Base-by-base conservation (phyloP, 345 rosid species). In the Aquilaria malaccensis region DNA sequence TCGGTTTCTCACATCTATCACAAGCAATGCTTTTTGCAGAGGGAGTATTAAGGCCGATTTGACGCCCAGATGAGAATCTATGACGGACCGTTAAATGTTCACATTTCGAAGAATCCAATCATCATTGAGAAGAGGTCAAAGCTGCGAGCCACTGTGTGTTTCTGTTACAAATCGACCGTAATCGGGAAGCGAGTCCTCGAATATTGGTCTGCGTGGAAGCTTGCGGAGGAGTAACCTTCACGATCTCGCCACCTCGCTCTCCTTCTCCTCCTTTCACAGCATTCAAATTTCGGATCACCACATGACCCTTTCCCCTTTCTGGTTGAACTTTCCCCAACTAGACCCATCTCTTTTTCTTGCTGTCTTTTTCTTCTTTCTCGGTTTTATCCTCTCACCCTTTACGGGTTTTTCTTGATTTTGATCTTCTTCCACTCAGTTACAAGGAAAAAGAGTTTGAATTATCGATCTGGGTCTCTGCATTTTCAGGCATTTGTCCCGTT, bases 211-310 rank as follows among this genome's bases (percentile, higher is more conserved):
- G 64, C 72, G 73, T 67, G 72, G 73, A 70, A 64, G 65, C 60
- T 54, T 52, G 62, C 64, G 69, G 65, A 13, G 59, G 49, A 74
- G 71, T 72, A 77, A 55, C 66, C 71, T 47, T 68, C 74, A 80
- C 81, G 75, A 75, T 75, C 81, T 73, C 22, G 22, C 62, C 71
- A 52, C 64, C 67, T 56, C 55, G 30, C 66, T 56, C 64, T 51
- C 14, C 58, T 13, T 64, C 56, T 66, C 55, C 55, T 6, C 10
- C 48, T 41, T 61, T 47, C 55, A 31, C 50, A 33, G 10, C 45
- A 46, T 58, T 68, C 67, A 73, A 67, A 37, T 58, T 66, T 69
- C 80, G 89, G 93, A 87, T 81, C 87, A 78, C 87, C 95, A 77
- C 88, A 87, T 72, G 92, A 87, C 84, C 70, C 4, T 68, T 85